A percentile compares a stretch with the other conserved stretches of the same genome.
Conservation (phyloP, 768 basidiomycete genomes). For the Pulveroboletus sp. region DNA sequence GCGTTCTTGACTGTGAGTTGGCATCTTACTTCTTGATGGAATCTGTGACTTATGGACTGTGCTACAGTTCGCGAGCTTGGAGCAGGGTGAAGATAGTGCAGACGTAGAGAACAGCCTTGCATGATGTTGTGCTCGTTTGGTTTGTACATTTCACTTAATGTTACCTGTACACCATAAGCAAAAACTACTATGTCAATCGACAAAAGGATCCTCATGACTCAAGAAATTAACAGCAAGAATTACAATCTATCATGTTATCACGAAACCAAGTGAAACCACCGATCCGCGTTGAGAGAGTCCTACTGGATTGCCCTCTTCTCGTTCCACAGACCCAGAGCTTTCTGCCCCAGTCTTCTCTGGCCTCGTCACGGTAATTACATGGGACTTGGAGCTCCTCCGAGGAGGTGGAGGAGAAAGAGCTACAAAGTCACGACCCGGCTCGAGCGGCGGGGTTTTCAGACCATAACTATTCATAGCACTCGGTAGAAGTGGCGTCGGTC, state of each 20-base stretch:
- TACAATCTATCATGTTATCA: slow-evolving; percentile 36
- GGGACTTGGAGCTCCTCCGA: slow-evolving; percentile 51
- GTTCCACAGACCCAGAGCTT: slow-evolving; percentile 4
- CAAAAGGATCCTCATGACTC: neutral
- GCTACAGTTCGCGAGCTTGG: slow-evolving; percentile 79
- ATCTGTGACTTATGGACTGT: neutral
- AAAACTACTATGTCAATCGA: neutral
- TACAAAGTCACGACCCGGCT: slow-evolving; percentile 35
- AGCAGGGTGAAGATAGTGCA: slow-evolving; percentile 87
- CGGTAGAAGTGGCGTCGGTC: slow-evolving; percentile 21
- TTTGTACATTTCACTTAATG: slow-evolving; percentile 3
- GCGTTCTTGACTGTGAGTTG: slow-evolving; percentile 83
- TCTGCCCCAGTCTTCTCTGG: slow-evolving; percentile 11
- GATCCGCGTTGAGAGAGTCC: slow-evolving; percentile 49
- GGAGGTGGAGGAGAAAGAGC: slow-evolving; percentile 67
- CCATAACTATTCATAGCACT: neutral
- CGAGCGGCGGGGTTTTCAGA: slow-evolving; percentile 18
- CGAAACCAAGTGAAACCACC: slow-evolving; percentile 48
- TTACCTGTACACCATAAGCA: neutral
- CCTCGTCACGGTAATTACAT: slow-evolving; percentile 23
- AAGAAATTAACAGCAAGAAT: slow-evolving; percentile 10
- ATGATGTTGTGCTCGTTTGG: slow-evolving; percentile 35
- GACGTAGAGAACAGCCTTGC: slow-evolving; percentile 95
- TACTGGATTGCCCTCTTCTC: slow-evolving; percentile 15
- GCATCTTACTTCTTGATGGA: neutral